A percentile compares a stretch with the other conserved stretches of the same genome.
These are phyloP conservation scores for Wickerhamiella qilinensis DNA, from an alignment of 805 yeast species.

Conservation along the genomic window DNA sequence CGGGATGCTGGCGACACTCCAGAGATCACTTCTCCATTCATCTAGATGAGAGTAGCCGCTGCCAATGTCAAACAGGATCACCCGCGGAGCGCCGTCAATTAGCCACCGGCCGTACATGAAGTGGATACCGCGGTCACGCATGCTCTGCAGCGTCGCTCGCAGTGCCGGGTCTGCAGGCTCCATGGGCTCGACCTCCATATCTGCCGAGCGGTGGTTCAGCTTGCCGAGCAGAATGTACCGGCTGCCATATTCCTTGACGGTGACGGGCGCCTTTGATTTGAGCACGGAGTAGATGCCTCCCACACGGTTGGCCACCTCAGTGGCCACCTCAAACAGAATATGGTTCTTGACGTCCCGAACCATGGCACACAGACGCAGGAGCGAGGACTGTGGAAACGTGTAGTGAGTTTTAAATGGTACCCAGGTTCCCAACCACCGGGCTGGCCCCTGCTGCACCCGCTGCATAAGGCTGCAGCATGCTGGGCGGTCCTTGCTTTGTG, in stretches of 20 bases:
- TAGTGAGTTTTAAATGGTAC: neutral
- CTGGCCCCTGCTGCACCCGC: too few species aligned
- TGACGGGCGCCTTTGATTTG: constrained; percentile 92
- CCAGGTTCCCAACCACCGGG: neutral
- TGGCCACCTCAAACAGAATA: constrained; percentile 81
- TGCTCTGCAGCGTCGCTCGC: constrained; percentile 50
- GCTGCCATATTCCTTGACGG: constrained; percentile 81
- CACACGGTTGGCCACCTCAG: constrained; percentile 94
- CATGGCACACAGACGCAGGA: constrained; percentile 27
- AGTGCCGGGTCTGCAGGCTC: constrained; percentile 32
- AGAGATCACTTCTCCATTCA: constrained; percentile 89
- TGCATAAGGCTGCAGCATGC: too few species aligned
- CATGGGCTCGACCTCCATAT: constrained; percentile 62
- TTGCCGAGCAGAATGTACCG: constrained; percentile 84
- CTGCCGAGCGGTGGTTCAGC: constrained; percentile 52
- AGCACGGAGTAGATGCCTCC: constrained; percentile 96
- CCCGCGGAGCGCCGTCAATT: constrained; percentile 95
- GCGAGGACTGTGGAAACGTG: too few species aligned
- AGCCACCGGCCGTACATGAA: constrained; percentile 91
- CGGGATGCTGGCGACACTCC: constrained; percentile 87
- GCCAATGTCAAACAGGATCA: constrained; percentile 68
- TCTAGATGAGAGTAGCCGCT: constrained; percentile 54
- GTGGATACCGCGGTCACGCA: constrained; percentile 66
- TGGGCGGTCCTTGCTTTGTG: too few species aligned
- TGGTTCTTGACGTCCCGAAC: constrained; percentile 78